phyloP scores from a whole-genome alignment of 2,329 filamentous ascomycete genomes.

The Diplodia sapinea region DNA sequence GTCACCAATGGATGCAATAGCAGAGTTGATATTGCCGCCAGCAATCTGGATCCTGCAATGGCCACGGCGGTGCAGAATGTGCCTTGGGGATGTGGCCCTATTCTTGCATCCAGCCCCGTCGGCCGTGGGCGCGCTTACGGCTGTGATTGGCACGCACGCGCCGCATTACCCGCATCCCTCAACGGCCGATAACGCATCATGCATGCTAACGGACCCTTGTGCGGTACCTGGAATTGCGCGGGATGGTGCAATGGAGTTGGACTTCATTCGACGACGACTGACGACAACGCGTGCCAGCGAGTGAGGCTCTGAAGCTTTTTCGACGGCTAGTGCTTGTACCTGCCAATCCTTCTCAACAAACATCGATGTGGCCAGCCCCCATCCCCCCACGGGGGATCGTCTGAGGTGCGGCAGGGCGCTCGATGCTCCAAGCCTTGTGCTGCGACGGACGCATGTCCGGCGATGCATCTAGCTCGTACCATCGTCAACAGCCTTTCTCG shows the following conservation, averaged over 20 bases:
- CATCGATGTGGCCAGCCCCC: neutral
- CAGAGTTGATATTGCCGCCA: conserved; percentile 6
- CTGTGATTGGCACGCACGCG: conserved; percentile 22
- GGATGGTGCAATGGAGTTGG: neutral
- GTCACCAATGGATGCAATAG: conserved; percentile 6
- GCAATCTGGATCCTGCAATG: conserved; percentile 17
- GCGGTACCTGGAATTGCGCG: conserved; percentile 18
- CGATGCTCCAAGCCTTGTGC: neutral
- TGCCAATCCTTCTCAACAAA: conserved; percentile 28
- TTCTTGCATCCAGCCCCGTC: conserved; percentile 13
- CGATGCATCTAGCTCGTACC: neutral
- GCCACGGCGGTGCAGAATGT: conserved; percentile 7
- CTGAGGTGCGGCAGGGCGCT: neutral
- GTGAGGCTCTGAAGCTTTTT: conserved; percentile 11
- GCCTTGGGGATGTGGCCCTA: neutral
- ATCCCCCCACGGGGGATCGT: neutral
- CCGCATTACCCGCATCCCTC: conserved; percentile 24
- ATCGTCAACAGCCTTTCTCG: conserved; percentile 9
- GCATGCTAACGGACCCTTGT: conserved; percentile 17
- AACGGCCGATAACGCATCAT: conserved; percentile 27
- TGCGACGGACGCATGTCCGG: conserved; percentile 14
- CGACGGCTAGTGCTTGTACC: conserved; percentile 8
- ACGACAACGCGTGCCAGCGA: conserved; percentile 13
- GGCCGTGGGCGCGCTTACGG: conserved; percentile 3
- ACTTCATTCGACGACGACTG: neutral